phyloP scores from a whole-genome alignment of 495 filamentous ascomycete genomes.

The Aspergillus sparsus region DNA sequence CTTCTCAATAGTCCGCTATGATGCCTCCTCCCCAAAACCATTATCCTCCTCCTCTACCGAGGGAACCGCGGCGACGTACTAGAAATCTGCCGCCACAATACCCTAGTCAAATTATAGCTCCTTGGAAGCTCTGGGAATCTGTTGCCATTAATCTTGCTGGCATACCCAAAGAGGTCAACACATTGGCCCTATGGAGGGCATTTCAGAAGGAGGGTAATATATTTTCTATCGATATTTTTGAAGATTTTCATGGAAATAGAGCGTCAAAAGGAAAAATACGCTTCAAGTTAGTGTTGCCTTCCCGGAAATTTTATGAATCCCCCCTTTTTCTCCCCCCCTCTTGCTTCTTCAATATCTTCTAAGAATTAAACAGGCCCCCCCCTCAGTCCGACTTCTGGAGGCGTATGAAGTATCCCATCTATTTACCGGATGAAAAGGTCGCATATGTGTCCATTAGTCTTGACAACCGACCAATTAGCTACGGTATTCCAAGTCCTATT shows the following conservation, averaged over 20 bases:
- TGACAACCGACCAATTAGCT: conserved; percentile 21
- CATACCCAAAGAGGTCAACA: conserved; percentile 37
- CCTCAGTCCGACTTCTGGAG: conserved; percentile 45
- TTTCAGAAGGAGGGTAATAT: conserved; percentile 46
- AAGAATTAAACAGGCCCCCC: conserved; percentile 37
- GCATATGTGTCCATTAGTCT: conserved; percentile 22
- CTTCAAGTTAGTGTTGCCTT: conserved; percentile 39
- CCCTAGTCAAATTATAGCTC: conserved; percentile 18
- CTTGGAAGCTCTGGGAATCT: conserved; percentile 45
- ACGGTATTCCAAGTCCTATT: conserved; percentile 33
- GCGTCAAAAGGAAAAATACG: conserved; percentile 38
- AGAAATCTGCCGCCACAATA: background rate
- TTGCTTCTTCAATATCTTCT: conserved; percentile 9
- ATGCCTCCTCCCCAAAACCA: background rate
- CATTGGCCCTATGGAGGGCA: conserved; percentile 37
- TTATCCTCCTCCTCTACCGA: background rate
- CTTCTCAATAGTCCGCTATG: background rate
- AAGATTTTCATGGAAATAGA: conserved; percentile 34
- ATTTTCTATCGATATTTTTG: conserved; percentile 46
- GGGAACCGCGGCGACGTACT: background rate
- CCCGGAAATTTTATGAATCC: background rate
- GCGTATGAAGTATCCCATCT: conserved; percentile 28
- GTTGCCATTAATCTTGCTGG: conserved; percentile 37
- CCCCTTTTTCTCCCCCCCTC: background rate
- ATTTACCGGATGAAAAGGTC: conserved; percentile 22